A percentile compares a stretch with the other conserved stretches of the same genome.
phyloP scores from a whole-genome alignment of 2,329 filamentous ascomycete genomes.

The Rhinocladiella similis region DNA sequence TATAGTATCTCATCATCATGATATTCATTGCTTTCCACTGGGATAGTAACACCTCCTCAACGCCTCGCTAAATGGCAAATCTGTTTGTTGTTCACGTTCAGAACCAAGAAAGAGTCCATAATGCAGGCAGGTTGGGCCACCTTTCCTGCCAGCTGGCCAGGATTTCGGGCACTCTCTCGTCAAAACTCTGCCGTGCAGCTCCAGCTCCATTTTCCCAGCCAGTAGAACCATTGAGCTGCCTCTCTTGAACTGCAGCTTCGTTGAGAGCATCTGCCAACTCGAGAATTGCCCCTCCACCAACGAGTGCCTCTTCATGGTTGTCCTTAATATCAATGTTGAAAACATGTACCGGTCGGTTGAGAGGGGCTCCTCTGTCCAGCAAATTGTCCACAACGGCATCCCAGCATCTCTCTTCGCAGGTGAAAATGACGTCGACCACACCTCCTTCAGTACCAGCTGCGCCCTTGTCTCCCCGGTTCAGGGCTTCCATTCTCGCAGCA shows the following conservation, averaged over 20 bases:
- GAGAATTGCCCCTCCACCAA: conserved; percentile 87
- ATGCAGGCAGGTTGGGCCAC: conserved; percentile 85
- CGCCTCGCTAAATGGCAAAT: conserved; percentile 20
- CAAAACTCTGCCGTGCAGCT: conserved; percentile 73
- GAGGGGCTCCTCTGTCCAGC: conserved; percentile 75
- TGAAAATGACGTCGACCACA: conserved; percentile 90
- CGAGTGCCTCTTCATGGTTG: conserved; percentile 92
- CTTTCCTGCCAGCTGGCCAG: conserved; percentile 90
- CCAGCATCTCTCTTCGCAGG: conserved; percentile 97
- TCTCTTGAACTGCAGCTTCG: conserved; percentile 73
- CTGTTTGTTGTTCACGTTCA: conserved; percentile 43
- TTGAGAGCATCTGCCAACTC: conserved; percentile 88
- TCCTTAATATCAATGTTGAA: conserved; percentile 99
- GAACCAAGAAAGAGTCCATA: conserved; percentile 96
- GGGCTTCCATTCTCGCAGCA: conserved; percentile 74
- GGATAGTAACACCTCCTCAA: conserved; percentile 13
- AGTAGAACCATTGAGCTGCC: conserved; percentile 62
- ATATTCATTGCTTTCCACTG: neutral
- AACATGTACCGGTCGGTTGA: conserved; percentile 93
- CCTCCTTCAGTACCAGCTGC: conserved; percentile 81
- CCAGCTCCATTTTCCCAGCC: conserved; percentile 71
- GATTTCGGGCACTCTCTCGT: conserved; percentile 90
- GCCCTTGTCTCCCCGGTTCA: conserved; percentile 69
- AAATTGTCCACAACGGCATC: conserved; percentile 95
- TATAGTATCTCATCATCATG: neutral